A percentile compares a stretch with the other conserved stretches of the same genome.
Conservation (phyloP, 495 filamentous ascomycete genomes). For the Penicillium psychrofluorescens region DNA sequence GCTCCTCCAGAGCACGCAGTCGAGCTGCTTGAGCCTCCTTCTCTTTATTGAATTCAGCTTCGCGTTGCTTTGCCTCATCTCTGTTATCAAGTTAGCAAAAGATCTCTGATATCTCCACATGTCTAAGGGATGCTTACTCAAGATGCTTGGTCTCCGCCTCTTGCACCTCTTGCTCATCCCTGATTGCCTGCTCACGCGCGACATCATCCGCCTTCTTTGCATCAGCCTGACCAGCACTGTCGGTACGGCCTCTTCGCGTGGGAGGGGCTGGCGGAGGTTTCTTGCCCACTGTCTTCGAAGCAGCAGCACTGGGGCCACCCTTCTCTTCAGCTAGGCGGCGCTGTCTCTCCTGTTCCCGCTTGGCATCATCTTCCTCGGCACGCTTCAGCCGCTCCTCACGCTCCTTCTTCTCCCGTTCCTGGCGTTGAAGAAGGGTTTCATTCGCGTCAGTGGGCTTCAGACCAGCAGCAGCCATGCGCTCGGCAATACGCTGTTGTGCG, state of each 20-base stretch:
- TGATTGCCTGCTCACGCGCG: slow-evolving; percentile 52
- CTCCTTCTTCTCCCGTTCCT: slow-evolving; percentile 83
- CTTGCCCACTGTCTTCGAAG: slow-evolving; percentile 53
- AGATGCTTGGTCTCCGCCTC: slow-evolving; percentile 65
- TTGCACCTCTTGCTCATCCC: slow-evolving; percentile 70
- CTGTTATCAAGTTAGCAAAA: slow-evolving; percentile 43
- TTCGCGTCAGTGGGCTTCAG: slow-evolving; percentile 64
- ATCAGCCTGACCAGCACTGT: slow-evolving; percentile 50
- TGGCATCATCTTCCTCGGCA: slow-evolving; percentile 93
- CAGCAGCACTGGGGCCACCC: slow-evolving; percentile 50
- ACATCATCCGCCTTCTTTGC: slow-evolving; percentile 51
- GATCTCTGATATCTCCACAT: slow-evolving; percentile 6
- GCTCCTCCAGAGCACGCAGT: slow-evolving; percentile 83
- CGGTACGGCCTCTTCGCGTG: slow-evolving; percentile 62
- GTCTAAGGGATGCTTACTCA: slow-evolving; percentile 61
- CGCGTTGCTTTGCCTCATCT: slow-evolving; percentile 65
- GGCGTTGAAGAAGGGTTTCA: slow-evolving; percentile 75
- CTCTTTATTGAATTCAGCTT: slow-evolving; percentile 72
- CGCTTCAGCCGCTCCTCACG: slow-evolving; percentile 76
- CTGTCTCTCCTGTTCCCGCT: slow-evolving; percentile 80
- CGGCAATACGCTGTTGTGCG: slow-evolving; percentile 96
- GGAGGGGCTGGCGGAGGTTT: slow-evolving; percentile 82
- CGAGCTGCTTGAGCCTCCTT: slow-evolving; percentile 75
- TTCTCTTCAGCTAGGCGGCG: slow-evolving; percentile 79
- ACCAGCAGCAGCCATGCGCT: slow-evolving; percentile 87